Conservation (phyloP, 73 alveolate species). For the Effrenium voratum region DNA sequence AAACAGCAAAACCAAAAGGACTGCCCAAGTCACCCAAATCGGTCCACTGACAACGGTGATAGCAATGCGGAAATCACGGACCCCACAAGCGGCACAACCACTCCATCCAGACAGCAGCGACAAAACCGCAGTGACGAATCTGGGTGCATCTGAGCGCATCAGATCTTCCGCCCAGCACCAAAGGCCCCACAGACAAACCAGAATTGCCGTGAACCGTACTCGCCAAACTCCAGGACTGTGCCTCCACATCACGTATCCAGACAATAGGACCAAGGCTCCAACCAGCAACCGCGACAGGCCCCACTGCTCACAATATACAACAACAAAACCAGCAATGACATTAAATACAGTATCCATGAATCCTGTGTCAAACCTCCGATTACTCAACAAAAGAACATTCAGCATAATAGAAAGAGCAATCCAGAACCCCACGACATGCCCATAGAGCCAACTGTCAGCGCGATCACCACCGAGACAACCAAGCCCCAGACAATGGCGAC, state of each 20-base stretch:
- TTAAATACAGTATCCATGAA: too few relatives aligned
- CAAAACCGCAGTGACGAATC: not conserved
- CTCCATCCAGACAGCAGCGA: not conserved
- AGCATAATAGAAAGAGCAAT: too few relatives aligned
- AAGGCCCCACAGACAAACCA: not conserved
- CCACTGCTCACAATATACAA: too few relatives aligned
- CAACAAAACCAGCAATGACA: too few relatives aligned
- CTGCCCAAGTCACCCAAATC: not conserved
- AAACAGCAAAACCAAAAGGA: not conserved
- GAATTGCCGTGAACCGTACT: not conserved
- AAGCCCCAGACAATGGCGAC: conserved; percentile 11
- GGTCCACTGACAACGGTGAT: not conserved
- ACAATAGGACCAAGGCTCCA: too few relatives aligned
- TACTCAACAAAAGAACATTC: too few relatives aligned
- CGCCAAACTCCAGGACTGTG: too few relatives aligned
- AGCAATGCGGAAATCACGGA: not conserved
- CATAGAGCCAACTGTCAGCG: not conserved
- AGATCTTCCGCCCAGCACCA: conserved; percentile 9
- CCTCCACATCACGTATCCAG: too few relatives aligned
- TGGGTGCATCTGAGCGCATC: not conserved
- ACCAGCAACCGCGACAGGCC: too few relatives aligned
- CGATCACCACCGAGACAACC: not conserved
- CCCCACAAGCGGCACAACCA: not conserved
- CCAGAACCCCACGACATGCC: conserved; percentile 22
- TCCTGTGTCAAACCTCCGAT: too few relatives aligned